Evolutionary conservation across 75 land plant genomes (phyloP), one percentile per base, ranked within the genome.

Genomic region (Pinus tabuliformis): DNA sequence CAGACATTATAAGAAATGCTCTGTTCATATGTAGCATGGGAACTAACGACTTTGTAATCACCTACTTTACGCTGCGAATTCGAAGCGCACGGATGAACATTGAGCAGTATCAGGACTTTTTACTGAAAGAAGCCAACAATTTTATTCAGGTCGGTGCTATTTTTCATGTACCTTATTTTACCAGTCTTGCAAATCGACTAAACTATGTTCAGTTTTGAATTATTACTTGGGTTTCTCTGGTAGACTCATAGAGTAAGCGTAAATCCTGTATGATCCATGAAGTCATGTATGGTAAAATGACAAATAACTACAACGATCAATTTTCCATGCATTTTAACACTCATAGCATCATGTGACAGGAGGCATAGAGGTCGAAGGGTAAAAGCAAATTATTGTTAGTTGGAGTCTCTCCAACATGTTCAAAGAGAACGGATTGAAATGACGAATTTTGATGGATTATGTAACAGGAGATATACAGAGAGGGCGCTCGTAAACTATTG

Each of bases 41-140:
- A 18, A 82, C 91, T 39, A 92, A 89, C 59, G 94, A 92, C 75
- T 87, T 86, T 75, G 74, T 86, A 5, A 82, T 87, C 71, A 89
- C 88, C 72, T 39, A 39, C 42, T 39, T 39, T 39, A 5, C 6
- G 0, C 22, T 79, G 4, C 80, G 81, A 18, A 12, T 59, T 14
- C 84, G 87, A 59, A 59, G 66, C 22, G 16, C 62, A 0, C 5
- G 80, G 15, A 78, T 45, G 33, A 68, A 82, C 0, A 36, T 77
- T 3, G 83, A 78, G 5, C 70, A 83, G 64, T 91, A 84, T 74
- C 79, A 84, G 68, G 72, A 81, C 16, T 84, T 82, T 77, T 80
- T 91, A 16, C 58, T 81, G 1, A 56, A 77, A 18, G 49, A 83
- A 30, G 80, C 84, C 3, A n/a, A 62, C 39, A 52, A 33, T 15